Evolutionary conservation across 2,329 filamentous ascomycete species (phyloP).

Genomic region (Fusarium sp.): DNA sequence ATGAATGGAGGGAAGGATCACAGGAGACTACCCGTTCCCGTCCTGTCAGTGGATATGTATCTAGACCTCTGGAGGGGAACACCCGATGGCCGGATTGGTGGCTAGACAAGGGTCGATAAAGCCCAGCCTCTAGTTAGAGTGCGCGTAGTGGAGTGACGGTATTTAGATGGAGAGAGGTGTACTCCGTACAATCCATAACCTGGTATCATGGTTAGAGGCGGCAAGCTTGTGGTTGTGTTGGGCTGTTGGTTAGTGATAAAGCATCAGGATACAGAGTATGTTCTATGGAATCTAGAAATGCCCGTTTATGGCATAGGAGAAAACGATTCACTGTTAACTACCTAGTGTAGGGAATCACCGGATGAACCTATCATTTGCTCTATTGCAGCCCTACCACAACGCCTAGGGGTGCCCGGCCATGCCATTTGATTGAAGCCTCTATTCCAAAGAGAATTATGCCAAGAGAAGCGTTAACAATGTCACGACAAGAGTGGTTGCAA

Average conservation of each 20-base stretch:
- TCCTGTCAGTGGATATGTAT: constrained; percentile 29
- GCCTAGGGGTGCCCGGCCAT: constrained; percentile 3
- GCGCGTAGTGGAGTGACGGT: background rate
- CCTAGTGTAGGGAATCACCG: background rate
- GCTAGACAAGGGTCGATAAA: constrained; percentile 35
- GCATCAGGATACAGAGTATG: background rate
- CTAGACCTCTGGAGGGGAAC: constrained; percentile 8
- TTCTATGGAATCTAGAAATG: constrained; percentile 11
- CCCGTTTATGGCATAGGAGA: constrained; percentile 12
- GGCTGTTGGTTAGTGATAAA: background rate
- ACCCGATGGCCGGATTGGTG: constrained; percentile 31
- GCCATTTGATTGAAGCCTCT: constrained; percentile 18
- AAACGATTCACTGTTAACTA: background rate
- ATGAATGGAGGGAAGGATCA: constrained; percentile 14
- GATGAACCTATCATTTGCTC: constrained; percentile 17
- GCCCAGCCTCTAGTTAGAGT: constrained; percentile 22
- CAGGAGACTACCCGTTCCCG: constrained; percentile 38
- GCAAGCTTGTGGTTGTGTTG: constrained; percentile 1
- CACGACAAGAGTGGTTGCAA: constrained; percentile 13
- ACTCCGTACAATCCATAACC: background rate
- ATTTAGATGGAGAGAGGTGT: background rate
- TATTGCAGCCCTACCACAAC: constrained; percentile 12
- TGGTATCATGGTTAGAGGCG: background rate
- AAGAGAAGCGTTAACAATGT: background rate
- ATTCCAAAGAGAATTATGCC: background rate